Evolutionary conservation across 352 stramenopile genomes (phyloP).

Genomic region (Globisporangium apiculatum): DNA sequence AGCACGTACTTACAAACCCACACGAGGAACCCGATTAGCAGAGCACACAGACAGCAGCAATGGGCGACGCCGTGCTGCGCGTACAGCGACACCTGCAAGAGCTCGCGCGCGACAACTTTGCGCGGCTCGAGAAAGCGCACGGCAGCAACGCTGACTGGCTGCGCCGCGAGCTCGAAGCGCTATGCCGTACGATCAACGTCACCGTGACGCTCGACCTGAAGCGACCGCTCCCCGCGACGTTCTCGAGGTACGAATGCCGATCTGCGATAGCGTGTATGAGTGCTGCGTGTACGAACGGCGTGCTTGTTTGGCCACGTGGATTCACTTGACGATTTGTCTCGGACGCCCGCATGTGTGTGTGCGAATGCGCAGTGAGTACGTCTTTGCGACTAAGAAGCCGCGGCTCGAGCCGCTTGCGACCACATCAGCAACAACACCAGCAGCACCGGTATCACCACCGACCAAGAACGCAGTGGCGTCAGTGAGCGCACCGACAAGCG

Average conservation of each 20-base stretch:
- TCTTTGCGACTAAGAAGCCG: constrained; percentile 11
- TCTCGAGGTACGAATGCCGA: constrained; percentile 11
- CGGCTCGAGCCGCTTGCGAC: neutral
- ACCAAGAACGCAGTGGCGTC: too few relatives aligned
- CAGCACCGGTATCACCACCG: neutral
- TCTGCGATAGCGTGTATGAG: too few relatives aligned
- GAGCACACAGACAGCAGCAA: constrained; percentile 7
- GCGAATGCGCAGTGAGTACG: constrained; percentile 6
- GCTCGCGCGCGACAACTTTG: constrained; percentile 47
- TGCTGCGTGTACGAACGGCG: neutral
- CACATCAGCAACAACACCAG: constrained; percentile 1
- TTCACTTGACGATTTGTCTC: too few relatives aligned
- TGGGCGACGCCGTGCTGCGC: constrained; percentile 63
- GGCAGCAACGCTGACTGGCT: constrained; percentile 39
- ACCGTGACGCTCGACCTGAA: constrained; percentile 34
- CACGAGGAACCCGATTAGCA: too few relatives aligned
- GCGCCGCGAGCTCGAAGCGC: constrained; percentile 36
- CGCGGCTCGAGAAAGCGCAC: constrained; percentile 35
- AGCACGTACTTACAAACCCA: too few relatives aligned
- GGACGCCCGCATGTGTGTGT: neutral
- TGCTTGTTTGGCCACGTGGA: neutral
- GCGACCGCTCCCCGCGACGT: constrained; percentile 6
- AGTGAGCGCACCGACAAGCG: neutral
- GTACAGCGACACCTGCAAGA: constrained; percentile 48
- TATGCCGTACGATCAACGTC: constrained; percentile 45